phyloP scores from a whole-genome alignment of 108 stramenopile genomes.

The Nitzschia sp. region DNA sequence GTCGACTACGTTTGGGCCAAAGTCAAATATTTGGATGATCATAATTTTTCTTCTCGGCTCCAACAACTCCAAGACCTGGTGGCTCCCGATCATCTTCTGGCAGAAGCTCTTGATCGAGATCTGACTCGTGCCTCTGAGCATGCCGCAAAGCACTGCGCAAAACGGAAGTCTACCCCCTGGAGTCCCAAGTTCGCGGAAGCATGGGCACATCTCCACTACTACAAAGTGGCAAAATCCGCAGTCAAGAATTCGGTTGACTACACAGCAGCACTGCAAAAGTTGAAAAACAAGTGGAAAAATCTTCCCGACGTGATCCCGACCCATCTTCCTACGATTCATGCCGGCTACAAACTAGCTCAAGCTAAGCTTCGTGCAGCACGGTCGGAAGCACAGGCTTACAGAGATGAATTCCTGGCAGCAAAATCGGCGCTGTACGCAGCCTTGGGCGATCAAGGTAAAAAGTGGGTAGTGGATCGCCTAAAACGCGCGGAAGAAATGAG shows the following conservation, averaged over 20 bases:
- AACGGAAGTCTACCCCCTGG: not conserved
- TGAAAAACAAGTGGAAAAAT: not conserved
- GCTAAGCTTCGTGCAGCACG: not conserved
- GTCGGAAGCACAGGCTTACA: not conserved
- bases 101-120: not conserved
- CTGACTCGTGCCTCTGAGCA: not conserved
- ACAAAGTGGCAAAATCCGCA: not conserved
- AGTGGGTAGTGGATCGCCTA: not conserved
- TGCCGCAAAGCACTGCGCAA: not conserved
- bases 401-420: not conserved
- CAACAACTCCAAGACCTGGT: not conserved
- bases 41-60: too few species aligned
- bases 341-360: not conserved
- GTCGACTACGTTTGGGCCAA: not conserved
- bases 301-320: not conserved
- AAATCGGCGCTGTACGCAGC: not conserved
- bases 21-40: not conserved
- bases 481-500: not conserved
- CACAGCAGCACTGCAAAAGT: not conserved
- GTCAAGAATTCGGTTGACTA: not conserved
- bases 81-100: not conserved
- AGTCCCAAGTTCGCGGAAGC: not conserved
- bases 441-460: not conserved
- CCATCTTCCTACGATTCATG: not conserved
- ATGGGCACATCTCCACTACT: not conserved